Conservation (phyloP, 768 basidiomycete genomes). For the Stropharia rugosoannulata region DNA sequence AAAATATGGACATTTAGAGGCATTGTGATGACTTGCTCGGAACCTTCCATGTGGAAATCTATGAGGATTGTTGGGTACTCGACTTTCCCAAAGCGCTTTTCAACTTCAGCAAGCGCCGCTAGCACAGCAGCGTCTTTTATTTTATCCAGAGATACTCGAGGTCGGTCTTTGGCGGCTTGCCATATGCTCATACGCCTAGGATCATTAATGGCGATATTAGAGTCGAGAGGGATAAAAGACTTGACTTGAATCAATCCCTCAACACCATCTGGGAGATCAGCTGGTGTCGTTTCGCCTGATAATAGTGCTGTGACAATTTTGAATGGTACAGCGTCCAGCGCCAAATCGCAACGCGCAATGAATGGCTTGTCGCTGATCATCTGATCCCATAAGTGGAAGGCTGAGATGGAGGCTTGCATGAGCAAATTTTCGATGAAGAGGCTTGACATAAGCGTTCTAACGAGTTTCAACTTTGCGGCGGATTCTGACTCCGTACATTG, state of each 20-base stretch:
- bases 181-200: neutral
- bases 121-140: neutral
- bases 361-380: neutral
- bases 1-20: neutral
- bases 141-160: neutral
- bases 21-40: conserved; percentile 6
- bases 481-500: neutral
- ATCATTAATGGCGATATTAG: neutral
- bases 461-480: neutral
- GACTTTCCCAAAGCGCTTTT: neutral
- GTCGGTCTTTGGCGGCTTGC: neutral
- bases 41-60: neutral
- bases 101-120: too few species aligned
- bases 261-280: neutral
- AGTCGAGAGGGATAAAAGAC: neutral
- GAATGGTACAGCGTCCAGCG: neutral
- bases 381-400: neutral
- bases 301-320: neutral
- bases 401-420: neutral
- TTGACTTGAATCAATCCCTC: neutral
- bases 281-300: neutral
- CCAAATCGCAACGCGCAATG: neutral
- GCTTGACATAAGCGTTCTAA: neutral
- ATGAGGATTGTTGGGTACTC: neutral
- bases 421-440: neutral